A percentile compares a stretch with the other conserved stretches of the same genome.
Conservation (phyloP, 352 stramenopile genomes). For the Lagenidium sp. region DNA sequence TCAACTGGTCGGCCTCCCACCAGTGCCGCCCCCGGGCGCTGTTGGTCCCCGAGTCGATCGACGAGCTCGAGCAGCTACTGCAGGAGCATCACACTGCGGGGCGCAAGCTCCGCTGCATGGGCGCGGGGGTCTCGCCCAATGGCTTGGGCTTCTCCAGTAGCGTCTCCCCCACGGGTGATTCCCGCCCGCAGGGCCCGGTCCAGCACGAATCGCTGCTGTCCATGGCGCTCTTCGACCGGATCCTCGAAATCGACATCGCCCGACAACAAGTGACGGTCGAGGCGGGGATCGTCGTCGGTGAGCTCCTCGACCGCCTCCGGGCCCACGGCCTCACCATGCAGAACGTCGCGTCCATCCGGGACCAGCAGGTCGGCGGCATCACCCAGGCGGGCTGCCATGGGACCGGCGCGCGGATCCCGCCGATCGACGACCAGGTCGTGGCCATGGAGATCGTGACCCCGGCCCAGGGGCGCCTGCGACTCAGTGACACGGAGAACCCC, state of each 20-base stretch:
- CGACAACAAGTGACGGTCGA: constrained; percentile 91
- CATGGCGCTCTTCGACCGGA: constrained; percentile 74
- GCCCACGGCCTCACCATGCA: constrained; percentile 92
- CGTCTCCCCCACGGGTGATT: too few species aligned
- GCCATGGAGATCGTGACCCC: constrained; percentile 95
- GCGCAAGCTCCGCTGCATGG: constrained; percentile 89
- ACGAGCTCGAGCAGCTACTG: constrained; percentile 60
- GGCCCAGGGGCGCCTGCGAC: constrained; percentile 81
- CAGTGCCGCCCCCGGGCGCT: constrained; percentile 57
- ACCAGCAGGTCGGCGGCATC: constrained; percentile 97
- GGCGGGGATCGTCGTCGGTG: constrained; percentile 59
- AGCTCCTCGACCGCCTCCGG: constrained; percentile 68
- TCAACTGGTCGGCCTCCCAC: constrained; percentile 81
- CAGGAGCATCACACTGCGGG: constrained; percentile 46
- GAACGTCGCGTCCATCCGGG: constrained; percentile 97
- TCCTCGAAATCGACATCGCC: constrained; percentile 23
- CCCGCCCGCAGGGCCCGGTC: too few species aligned
- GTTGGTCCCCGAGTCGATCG: constrained; percentile 57
- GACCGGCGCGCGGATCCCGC: constrained; percentile 90
- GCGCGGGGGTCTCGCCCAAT: constrained; percentile 95
- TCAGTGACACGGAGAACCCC: constrained; percentile 70
- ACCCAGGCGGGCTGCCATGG: constrained; percentile 94
- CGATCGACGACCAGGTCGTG: constrained; percentile 97
- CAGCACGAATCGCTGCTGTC: constrained; percentile 83
- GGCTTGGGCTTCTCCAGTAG: constrained; percentile 90